A percentile compares a stretch with the other conserved stretches of the same genome.
Evolutionary conservation across 345 rosid genomes (phyloP).

Genomic region (Gossypium longicalyx): DNA sequence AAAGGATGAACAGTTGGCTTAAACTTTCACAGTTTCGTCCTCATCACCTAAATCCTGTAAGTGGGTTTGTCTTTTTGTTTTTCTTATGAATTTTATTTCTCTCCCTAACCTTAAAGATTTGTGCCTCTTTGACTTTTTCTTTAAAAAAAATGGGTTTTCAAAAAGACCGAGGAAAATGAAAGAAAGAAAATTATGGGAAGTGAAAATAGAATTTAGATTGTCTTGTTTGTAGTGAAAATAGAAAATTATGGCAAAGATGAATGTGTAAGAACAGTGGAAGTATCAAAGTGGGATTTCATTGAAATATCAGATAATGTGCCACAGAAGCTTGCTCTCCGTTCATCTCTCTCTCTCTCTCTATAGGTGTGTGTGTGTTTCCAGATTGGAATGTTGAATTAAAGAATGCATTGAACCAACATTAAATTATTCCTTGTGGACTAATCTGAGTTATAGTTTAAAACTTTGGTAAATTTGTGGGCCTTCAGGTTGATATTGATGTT

Average conservation of each 20-base stretch:
- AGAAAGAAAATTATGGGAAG: not conserved
- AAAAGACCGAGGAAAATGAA: not conserved
- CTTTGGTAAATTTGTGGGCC: not conserved
- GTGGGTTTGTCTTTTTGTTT: not conserved
- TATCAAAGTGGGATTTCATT: slow-evolving; percentile 1
- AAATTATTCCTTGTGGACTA: not conserved
- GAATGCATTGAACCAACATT: not conserved
- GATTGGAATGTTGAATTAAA: not conserved
- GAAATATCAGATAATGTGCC: not conserved
- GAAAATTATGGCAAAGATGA: not conserved
- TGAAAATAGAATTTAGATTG: not conserved
- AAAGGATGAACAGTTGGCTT: not conserved
- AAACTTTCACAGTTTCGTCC: not conserved
- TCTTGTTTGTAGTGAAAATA: no score
- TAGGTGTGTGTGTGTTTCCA: not conserved
- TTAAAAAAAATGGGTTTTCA: not conserved
- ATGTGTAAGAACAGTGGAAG: slow-evolving; percentile 1
- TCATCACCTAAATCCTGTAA: slow-evolving; percentile 6
- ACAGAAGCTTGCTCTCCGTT: slow-evolving; percentile 1
- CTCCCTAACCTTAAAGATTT: not conserved
- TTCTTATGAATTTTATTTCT: not conserved
- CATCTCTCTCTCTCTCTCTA: not conserved
- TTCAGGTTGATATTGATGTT: slow-evolving; percentile 18
- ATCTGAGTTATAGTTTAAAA: not conserved
- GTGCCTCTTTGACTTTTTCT: not conserved